These are phyloP conservation scores for Yamadazyma kanchanaburiensis DNA, from an alignment of 1,139 yeast species.

Conservation along the genomic window DNA sequence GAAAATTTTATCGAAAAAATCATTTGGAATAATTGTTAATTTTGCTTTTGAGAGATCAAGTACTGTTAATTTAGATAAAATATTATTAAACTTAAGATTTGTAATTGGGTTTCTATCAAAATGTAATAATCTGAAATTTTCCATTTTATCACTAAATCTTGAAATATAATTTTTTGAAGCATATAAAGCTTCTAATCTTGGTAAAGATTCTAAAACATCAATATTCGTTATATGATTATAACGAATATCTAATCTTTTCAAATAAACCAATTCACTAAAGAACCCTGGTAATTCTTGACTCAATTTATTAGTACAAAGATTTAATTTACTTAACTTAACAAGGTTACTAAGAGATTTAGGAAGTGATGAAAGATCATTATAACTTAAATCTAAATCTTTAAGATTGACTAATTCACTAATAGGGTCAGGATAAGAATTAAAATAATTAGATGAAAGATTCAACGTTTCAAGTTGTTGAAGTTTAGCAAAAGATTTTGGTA, in stretches of 20 bases:
- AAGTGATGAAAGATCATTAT: constrained; percentile 61
- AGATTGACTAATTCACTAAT: constrained; percentile 61
- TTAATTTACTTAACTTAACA: constrained; percentile 60
- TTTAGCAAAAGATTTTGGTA: constrained; percentile 64
- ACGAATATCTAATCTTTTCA: constrained; percentile 75
- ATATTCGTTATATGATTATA: constrained; percentile 68
- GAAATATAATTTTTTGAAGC: constrained; percentile 79
- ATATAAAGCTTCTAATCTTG: constrained; percentile 67
- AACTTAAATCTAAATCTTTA: constrained; percentile 73
- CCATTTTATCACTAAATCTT: constrained; percentile 61
- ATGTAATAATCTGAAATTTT: constrained; percentile 49
- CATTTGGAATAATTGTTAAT: constrained; percentile 66
- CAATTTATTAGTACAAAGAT: constrained; percentile 71
- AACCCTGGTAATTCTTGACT: constrained; percentile 53
- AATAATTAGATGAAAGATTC: constrained; percentile 79
- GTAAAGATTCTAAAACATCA: constrained; percentile 60
- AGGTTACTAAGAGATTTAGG: constrained; percentile 65
- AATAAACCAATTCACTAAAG: constrained; percentile 49
- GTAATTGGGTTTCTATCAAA: constrained; percentile 76
- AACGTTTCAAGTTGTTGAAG: constrained; percentile 55
- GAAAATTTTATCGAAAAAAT: constrained; percentile 59
- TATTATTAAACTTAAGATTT: constrained; percentile 57
- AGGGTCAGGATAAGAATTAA: constrained; percentile 65
- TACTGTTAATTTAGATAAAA: constrained; percentile 61
- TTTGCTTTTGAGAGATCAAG: constrained; percentile 81